Evolutionary conservation across 495 filamentous ascomycete genomes (phyloP), one percentile per base, ranked within the genome.

Genomic region (Elasticomyces elasticus): DNA sequence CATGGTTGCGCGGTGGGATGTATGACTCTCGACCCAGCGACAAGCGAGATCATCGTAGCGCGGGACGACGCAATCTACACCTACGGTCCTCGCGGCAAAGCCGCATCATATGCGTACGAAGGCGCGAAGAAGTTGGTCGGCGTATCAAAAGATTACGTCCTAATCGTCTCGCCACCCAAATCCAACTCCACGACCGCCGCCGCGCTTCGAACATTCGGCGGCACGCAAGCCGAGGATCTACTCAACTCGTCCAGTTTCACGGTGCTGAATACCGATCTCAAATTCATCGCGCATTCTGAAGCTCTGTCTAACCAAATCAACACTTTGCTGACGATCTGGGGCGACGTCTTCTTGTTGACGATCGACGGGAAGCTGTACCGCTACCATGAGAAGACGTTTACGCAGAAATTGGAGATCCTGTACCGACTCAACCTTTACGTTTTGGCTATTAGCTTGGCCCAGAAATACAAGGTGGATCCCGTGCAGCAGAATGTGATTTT

Each of bases 1-100:
- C 78, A 77, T 13, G 92, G 92, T 0, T 95, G 91, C 65, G 90
- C 77, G 13, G 77, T 94, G 26, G 89, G 89, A 0, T 98, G 92
- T 62, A 95, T 98, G 90, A 86, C 87, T 2, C 72, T 89, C 13
- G 87, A 94, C 64, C 77, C 77, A 53, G 76, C 76, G 52, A 85
- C 79, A 5, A 87, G 85, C 0, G 87, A 96, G 59, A 83, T 98
- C 49, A 79, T 97, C 19, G 85, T 97, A 23, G 92, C 81, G 1
- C 75, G 92, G 41, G 90, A 96, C 58, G 92, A 98, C 78, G 92
- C 91, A 2, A 82, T 98, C 52, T 95, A 95, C 70, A 87, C 84
- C 48, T 98, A 97, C 67, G 87, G 86, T 0, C 69, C 83, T 0
- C 86, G 90, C 55, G 94, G 92, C 4, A 79, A 89, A 42, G 88